Conservation (phyloP, 148 eudicot species). For the Pharnaceum exiguum region DNA sequence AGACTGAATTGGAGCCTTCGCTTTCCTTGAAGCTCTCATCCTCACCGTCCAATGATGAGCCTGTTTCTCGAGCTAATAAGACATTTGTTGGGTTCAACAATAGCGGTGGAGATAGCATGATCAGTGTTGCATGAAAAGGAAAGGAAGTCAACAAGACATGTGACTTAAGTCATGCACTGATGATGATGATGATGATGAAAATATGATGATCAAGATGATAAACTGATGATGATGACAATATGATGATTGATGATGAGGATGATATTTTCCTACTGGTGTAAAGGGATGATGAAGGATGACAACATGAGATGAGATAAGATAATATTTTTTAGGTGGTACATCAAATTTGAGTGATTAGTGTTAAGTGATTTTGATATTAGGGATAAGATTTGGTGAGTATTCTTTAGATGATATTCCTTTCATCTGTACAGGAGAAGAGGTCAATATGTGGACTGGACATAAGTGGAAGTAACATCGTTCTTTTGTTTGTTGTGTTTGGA, state of each 20-base stretch:
- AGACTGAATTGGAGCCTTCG: slow-evolving; percentile 18
- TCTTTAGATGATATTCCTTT: slow-evolving; percentile 16
- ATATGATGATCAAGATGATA: background rate
- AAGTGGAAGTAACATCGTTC: slow-evolving; percentile 19
- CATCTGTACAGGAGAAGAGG: slow-evolving; percentile 14
- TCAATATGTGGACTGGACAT: slow-evolving; percentile 13
- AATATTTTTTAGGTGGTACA: background rate
- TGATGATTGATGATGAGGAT: background rate
- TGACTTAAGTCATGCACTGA: background rate
- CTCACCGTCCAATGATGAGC: slow-evolving; percentile 24
- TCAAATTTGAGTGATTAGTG: slow-evolving; percentile 7
- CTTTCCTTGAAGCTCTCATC: slow-evolving; percentile 47
- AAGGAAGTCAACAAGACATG: background rate
- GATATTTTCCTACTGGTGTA: slow-evolving; percentile 3
- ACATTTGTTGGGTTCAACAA: slow-evolving; percentile 38
- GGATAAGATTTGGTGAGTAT: slow-evolving; percentile 14
- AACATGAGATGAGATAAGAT: slow-evolving; percentile 6
- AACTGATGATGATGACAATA: background rate
- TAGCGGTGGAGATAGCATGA: slow-evolving; percentile 67
- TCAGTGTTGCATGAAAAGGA: slow-evolving; percentile 61
- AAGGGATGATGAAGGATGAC: background rate
- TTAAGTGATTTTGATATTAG: slow-evolving; percentile 17
- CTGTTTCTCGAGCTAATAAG: slow-evolving; percentile 23
- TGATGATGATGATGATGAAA: background rate
- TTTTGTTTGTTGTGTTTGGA: slow-evolving; percentile 10